Base-by-base conservation (phyloP, 148 eudicot species). In the Fallopia convolvulus region DNA sequence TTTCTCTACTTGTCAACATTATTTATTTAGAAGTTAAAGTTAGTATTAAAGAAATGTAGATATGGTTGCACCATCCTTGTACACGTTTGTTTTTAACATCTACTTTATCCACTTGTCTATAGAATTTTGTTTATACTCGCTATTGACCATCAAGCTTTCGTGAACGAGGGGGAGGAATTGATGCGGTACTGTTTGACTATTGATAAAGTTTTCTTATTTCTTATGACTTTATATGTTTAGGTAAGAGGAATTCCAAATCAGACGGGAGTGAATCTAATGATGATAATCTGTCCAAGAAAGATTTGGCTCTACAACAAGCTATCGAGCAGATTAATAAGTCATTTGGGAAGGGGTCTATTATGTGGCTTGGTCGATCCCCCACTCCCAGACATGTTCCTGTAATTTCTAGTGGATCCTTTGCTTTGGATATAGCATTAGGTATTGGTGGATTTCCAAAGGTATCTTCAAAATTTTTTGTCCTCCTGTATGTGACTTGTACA, bases 381-480 rank as follows among this genome's bases (percentile, higher is more conserved):
- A 77, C 86, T 75, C 85, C 85, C 56, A 86, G 79, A 83, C 81
- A 90, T 74, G 92, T 88, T 58, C 98, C 99, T 1, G 99, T 96
- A 76, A 83, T 96, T 76, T 96, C 99, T 70, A 91, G 97, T 46
- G 99, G 99, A 56, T 94, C 97, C 48, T 92, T 94, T 81, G 77
- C 94, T 75, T 70, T 94, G 80, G 98, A 96, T 80, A 77, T 91
- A 63, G 99, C 99, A 32, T 81, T 96, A 75, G 99, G 99, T 72
- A 81, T 96, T 76, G 99, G 99, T 77, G 99, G 99, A 74, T 70
- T 91, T 76, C 99, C 99, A 0, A 96, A 93, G 99, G 99, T 96
- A 88, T 70, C 72, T 74, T 81, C 72, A 66, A 53, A 68, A 0
- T 68, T 36, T 68, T 68, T n/a, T 68, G 36, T 68, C 44, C 20